These are phyloP conservation scores for Ophiostoma triangulosporum DNA, from an alignment of 2,329 filamentous ascomycete species.

Conservation along the genomic window DNA sequence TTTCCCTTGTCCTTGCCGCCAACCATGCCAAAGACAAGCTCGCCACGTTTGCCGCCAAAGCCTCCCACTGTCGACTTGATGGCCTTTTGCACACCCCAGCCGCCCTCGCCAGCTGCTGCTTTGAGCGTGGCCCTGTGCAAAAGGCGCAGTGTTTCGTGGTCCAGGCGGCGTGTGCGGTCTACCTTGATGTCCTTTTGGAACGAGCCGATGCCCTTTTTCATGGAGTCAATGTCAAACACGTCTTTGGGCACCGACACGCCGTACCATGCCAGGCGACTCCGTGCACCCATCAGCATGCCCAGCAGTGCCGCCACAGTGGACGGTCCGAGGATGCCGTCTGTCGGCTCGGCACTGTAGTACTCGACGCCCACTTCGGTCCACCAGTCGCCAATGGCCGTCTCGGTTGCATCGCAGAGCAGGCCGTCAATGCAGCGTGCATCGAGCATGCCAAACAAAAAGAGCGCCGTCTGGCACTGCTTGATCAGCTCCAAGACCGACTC, in stretches of 20 bases:
- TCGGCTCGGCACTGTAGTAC: slow-evolving; percentile 83
- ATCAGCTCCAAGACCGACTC: slow-evolving; percentile 77
- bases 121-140: slow-evolving; percentile 80
- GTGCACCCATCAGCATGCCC: slow-evolving; percentile 76
- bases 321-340: slow-evolving; percentile 82
- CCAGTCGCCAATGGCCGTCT: slow-evolving; percentile 83
- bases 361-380: slow-evolving; percentile 90
- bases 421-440: slow-evolving; percentile 86
- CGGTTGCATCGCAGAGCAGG: slow-evolving; percentile 82
- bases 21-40: slow-evolving; percentile 92
- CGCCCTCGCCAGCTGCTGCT: slow-evolving; percentile 73
- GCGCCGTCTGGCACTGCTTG: slow-evolving; percentile 77
- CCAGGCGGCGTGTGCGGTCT: slow-evolving; percentile 61
- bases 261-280: slow-evolving; percentile 75
- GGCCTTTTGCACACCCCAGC: slow-evolving; percentile 83
- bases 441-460: slow-evolving; percentile 78
- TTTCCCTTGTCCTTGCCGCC: slow-evolving; percentile 74
- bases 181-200: slow-evolving; percentile 88
- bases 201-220: slow-evolving; percentile 70
- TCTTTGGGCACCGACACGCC: slow-evolving; percentile 81
- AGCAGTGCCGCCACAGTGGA: slow-evolving; percentile 81
- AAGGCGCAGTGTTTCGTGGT: slow-evolving; percentile 68
- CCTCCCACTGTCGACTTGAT: slow-evolving; percentile 94
- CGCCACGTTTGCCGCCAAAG: slow-evolving; percentile 82
- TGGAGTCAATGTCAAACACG: slow-evolving; percentile 70